Evolutionary conservation across 2,329 filamentous ascomycete genomes (phyloP).

Genomic region (Sarocladium brachiariae): DNA sequence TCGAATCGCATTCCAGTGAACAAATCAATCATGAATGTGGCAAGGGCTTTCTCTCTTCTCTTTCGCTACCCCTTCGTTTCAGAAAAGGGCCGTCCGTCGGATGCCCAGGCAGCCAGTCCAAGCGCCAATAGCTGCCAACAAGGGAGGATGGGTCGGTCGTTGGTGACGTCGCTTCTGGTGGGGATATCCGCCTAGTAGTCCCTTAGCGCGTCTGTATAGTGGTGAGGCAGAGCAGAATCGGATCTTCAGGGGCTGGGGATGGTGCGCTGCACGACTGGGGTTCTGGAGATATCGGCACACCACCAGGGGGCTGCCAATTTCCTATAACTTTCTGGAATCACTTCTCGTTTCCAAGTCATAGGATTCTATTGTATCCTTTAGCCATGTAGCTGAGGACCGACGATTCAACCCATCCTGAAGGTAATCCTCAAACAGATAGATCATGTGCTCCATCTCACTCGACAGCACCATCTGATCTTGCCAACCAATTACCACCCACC

Average conservation of each 20-base stretch:
- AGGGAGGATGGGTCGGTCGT: not conserved
- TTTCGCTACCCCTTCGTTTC: slow-evolving; percentile 4
- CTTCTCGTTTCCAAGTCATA: not conserved
- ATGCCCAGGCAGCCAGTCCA: not conserved
- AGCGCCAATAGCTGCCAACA: slow-evolving; percentile 4
- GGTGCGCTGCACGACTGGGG: not conserved
- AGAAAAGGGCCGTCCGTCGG: not conserved
- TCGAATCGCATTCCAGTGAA: too few species aligned
- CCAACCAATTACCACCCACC: slow-evolving; percentile 4
- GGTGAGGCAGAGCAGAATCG: not conserved
- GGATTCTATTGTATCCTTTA: not conserved
- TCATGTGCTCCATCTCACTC: slow-evolving; percentile 1
- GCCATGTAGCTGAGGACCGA: not conserved
- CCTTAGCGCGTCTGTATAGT: too few species aligned
- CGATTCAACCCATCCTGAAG: not conserved
- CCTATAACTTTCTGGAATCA: not conserved
- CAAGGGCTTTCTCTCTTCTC: not conserved
- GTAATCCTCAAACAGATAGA: not conserved
- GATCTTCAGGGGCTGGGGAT: slow-evolving; percentile 7
- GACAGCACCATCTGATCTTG: not conserved
- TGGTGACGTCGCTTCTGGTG: not conserved
- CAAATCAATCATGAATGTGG: too few species aligned
- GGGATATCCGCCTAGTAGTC: not conserved
- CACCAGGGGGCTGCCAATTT: not conserved
- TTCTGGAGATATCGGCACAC: slow-evolving; percentile 1